Conservation (phyloP, 805 yeast species). For the Nakazawaea populi region DNA sequence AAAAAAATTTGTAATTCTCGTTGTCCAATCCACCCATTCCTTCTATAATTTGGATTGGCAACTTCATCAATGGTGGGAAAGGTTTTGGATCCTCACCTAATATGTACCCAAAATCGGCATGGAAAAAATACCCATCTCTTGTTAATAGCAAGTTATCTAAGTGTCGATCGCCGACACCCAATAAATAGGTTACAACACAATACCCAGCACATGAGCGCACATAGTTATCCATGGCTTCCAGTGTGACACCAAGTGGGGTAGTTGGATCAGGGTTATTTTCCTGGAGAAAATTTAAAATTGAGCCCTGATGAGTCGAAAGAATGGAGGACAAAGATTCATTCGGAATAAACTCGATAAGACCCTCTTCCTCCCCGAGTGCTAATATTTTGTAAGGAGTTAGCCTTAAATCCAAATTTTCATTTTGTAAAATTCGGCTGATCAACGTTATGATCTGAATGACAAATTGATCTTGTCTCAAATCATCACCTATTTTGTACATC, state of each 20-base stretch:
- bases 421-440: slow-evolving; percentile 83
- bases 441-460: slow-evolving; percentile 89
- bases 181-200: slow-evolving; percentile 88
- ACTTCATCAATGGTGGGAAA: slow-evolving; percentile 96
- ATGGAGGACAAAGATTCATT: slow-evolving; percentile 85
- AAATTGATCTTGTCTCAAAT: slow-evolving; percentile 91
- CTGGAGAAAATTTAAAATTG: slow-evolving; percentile 63
- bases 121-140: slow-evolving; percentile 85
- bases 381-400: slow-evolving; percentile 85
- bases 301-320: slow-evolving; percentile 63
- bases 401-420: slow-evolving; percentile 84
- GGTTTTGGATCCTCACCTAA: slow-evolving; percentile 98
- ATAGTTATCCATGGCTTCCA: slow-evolving; percentile 85
- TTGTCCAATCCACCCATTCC: slow-evolving; percentile 95
- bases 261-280: slow-evolving; percentile 54
- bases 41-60: slow-evolving; percentile 94
- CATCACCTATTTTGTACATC: slow-evolving; percentile 96
- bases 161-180: slow-evolving; percentile 98
- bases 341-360: slow-evolving; percentile 91
- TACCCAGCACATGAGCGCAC: slow-evolving; percentile 96
- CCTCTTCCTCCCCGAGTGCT: slow-evolving; percentile 88
- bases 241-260: slow-evolving; percentile 41
- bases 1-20: slow-evolving; percentile 78
- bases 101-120: slow-evolving; percentile 96
- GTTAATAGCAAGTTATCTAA: slow-evolving; percentile 79